Percentiles rank a stretch among this genome's conserved stretches.
These are phyloP conservation scores for Candida gigantensis DNA, from an alignment of 1,139 yeast species.

Conservation along the genomic window DNA sequence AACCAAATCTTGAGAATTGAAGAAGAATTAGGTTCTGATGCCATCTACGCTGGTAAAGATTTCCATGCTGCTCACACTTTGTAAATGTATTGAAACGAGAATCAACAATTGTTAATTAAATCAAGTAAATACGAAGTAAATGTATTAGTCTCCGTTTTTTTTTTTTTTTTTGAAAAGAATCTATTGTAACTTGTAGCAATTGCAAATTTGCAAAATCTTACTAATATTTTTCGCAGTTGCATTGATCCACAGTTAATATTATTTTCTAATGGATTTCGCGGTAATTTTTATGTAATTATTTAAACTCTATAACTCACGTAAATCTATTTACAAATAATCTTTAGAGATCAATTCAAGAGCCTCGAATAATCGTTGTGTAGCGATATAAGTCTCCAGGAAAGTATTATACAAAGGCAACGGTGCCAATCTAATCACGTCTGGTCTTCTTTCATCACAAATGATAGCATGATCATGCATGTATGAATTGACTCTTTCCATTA, in stretches of 20 bases:
- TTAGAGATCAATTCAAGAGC: constrained; percentile 25
- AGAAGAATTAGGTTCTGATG: constrained; percentile 95
- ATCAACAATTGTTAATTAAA: too few species aligned
- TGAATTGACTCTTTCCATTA: constrained; percentile 64
- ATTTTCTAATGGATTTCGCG: too few species aligned
- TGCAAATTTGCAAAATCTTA: background rate
- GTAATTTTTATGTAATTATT: too few species aligned
- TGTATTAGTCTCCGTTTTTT: too few species aligned
- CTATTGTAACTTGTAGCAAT: too few species aligned
- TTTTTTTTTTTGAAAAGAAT: too few species aligned
- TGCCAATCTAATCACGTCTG: constrained; percentile 81
- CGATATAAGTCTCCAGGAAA: constrained; percentile 58
- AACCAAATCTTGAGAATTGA: constrained; percentile 96
- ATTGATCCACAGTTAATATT: too few species aligned
- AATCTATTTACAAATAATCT: constrained; percentile 9
- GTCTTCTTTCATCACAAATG: constrained; percentile 86
- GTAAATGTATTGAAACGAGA: too few species aligned
- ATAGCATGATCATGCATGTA: constrained; percentile 59
- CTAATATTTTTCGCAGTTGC: too few species aligned
- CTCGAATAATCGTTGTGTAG: constrained; percentile 47
- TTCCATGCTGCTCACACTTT: constrained; percentile 58
- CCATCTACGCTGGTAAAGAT: constrained; percentile 87
- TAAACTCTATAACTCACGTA: too few species aligned
- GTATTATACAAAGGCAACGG: constrained; percentile 85
- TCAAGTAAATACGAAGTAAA: too few species aligned